phyloP scores from a whole-genome alignment of 345 rosid species.

The Kernera saxatilis region DNA sequence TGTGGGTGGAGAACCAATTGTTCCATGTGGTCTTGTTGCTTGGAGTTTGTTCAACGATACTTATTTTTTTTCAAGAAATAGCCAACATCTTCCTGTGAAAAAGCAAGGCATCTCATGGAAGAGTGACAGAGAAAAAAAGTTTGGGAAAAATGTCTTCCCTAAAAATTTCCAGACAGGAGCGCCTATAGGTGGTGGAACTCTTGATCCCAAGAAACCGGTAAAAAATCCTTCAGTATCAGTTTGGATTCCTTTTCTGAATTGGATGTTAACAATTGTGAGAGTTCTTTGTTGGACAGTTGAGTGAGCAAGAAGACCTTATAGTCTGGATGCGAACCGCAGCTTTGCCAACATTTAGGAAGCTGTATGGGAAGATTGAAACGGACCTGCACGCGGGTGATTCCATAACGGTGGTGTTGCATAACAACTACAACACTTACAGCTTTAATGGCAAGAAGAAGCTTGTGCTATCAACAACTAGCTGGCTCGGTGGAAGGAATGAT shows the following conservation, averaged over 20 bases:
- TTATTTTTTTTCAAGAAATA: slow-evolving; percentile 49
- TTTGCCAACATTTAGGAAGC: slow-evolving; percentile 89
- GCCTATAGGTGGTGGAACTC: slow-evolving; percentile 53
- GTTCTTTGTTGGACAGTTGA: slow-evolving; percentile 45
- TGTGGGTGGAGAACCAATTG: slow-evolving; percentile 39
- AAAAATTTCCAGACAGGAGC: slow-evolving; percentile 57
- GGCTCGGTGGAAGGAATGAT: slow-evolving; percentile 96
- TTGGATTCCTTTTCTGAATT: background rate
- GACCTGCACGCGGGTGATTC: slow-evolving; percentile 54
- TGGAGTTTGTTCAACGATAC: slow-evolving; percentile 99
- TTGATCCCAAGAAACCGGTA: slow-evolving; percentile 50
- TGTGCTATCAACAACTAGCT: slow-evolving; percentile 90
- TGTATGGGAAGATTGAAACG: slow-evolving; percentile 84
- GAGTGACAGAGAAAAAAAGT: slow-evolving; percentile 86
- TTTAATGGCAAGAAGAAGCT: slow-evolving; percentile 87
- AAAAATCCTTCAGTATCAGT: background rate
- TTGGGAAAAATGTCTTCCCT: slow-evolving; percentile 72
- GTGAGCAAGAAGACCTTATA: slow-evolving; percentile 87
- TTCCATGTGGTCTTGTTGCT: slow-evolving; percentile 95
- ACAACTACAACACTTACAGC: slow-evolving; percentile 88
- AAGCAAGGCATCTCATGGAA: slow-evolving; percentile 80
- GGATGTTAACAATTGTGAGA: background rate
- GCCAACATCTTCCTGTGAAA: slow-evolving; percentile 45
- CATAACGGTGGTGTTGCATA: slow-evolving; percentile 47
- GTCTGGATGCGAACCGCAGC: slow-evolving; percentile 99